These are phyloP conservation scores for Malassezia furfur DNA, from an alignment of 1,284 basidiomycete genomes.

Conservation along the genomic window DNA sequence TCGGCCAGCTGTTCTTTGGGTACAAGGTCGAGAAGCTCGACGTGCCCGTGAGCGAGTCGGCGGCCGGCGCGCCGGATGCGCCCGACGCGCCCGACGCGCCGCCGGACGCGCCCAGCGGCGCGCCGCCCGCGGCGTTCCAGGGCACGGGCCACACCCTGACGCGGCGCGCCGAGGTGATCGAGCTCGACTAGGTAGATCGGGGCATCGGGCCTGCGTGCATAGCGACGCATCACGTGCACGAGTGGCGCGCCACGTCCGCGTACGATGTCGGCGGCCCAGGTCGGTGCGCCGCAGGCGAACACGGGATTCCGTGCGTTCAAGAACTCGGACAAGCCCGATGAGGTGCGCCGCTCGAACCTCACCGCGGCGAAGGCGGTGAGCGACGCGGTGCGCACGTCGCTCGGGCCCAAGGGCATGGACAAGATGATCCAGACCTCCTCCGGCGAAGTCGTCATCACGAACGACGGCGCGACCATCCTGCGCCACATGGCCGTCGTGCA, in stretches of 20 bases:
- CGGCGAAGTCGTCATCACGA: slow-evolving; percentile 95
- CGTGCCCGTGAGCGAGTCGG: slow-evolving; percentile 20
- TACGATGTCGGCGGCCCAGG: neutral
- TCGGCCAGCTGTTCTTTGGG: slow-evolving; percentile 55
- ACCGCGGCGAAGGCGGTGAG: slow-evolving; percentile 66
- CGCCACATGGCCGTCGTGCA: slow-evolving; percentile 96
- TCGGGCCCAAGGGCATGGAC: slow-evolving; percentile 98
- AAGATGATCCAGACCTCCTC: slow-evolving; percentile 99
- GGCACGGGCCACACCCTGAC: slow-evolving; percentile 10
- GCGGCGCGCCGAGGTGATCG: slow-evolving; percentile 25
- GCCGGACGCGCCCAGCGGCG: too few species aligned
- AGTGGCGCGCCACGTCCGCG: neutral
- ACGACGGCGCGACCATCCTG: slow-evolving; percentile 96
- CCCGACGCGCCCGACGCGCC: neutral
- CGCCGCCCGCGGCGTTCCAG: neutral
- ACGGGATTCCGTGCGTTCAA: slow-evolving; percentile 37
- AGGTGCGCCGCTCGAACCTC: slow-evolving; percentile 45
- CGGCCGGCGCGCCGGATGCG: slow-evolving; percentile 13
- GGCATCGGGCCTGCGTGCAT: neutral
- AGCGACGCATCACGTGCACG: neutral
- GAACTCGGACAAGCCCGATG: slow-evolving; percentile 48
- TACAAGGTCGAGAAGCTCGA: slow-evolving; percentile 39
- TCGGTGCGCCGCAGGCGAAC: slow-evolving; percentile 9
- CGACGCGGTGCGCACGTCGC: slow-evolving; percentile 89
- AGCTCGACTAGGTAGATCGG: slow-evolving; percentile 23